Evolutionary conservation across 139 green algal species (phyloP).

Genomic region (Chlamydomonas applanata): DNA sequence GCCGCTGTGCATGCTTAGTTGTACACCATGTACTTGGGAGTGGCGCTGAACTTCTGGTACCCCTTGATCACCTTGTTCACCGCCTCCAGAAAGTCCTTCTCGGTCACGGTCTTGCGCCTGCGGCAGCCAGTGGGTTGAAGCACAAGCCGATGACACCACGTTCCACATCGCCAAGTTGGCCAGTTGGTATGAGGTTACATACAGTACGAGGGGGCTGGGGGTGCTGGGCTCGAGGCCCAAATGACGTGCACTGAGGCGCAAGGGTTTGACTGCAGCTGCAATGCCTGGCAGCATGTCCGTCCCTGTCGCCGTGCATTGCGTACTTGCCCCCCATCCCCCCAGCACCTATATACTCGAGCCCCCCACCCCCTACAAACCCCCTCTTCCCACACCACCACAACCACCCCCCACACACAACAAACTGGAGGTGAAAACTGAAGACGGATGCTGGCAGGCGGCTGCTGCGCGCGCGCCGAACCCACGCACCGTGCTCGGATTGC

Average conservation of each 20-base stretch:
- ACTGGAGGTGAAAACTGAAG: background rate
- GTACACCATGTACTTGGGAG: constrained; percentile 93
- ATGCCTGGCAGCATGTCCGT: too few relatives aligned
- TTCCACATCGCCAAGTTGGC: too few relatives aligned
- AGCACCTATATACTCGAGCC: too few relatives aligned
- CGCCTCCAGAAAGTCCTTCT: constrained; percentile 99
- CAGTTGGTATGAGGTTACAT: too few relatives aligned
- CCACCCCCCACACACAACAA: background rate
- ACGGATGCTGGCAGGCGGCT: too few relatives aligned
- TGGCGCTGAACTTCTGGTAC: constrained; percentile 98
- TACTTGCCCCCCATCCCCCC: too few relatives aligned
- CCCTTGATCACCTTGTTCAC: constrained; percentile 97
- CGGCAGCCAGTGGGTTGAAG: background rate
- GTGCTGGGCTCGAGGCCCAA: too few relatives aligned
- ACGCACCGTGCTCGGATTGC: constrained; percentile 58
- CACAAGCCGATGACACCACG: background rate
- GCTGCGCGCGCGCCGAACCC: too few relatives aligned
- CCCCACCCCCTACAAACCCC: background rate
- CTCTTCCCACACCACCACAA: background rate
- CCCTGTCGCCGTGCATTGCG: too few relatives aligned
- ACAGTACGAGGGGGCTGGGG: too few relatives aligned
- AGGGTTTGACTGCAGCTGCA: too few relatives aligned
- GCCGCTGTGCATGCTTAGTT: constrained; percentile 61
- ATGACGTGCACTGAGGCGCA: too few relatives aligned
- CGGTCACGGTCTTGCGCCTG: constrained; percentile 92